Conservation (phyloP, 2,329 filamentous ascomycete species). For the Cryphonectria parasitica region DNA sequence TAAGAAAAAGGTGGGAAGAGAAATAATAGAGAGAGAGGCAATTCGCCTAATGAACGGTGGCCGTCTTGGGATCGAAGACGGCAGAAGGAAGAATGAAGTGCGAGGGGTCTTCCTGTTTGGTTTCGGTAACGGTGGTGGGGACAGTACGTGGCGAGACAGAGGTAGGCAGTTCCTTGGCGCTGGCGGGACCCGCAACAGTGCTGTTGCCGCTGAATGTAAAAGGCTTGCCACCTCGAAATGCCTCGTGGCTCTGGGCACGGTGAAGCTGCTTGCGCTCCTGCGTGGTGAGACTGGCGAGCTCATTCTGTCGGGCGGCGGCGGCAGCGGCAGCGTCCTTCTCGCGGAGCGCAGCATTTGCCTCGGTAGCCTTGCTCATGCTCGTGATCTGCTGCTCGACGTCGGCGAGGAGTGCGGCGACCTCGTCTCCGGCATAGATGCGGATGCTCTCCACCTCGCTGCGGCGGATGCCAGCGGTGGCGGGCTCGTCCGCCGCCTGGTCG, state of each 20-base stretch:
- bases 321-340: conserved; percentile 27
- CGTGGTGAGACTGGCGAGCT: conserved; percentile 35
- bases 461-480: conserved; percentile 30
- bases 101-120: conserved; percentile 34
- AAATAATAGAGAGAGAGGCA: background rate
- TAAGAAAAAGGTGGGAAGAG: background rate
- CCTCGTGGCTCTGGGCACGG: conserved; percentile 56
- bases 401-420: conserved; percentile 67
- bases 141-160: conserved; percentile 17
- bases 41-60: background rate
- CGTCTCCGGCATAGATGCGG: conserved; percentile 68
- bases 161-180: conserved; percentile 21
- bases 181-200: conserved; percentile 20
- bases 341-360: conserved; percentile 45
- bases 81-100: conserved; percentile 53
- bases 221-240: conserved; percentile 46
- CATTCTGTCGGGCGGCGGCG: conserved; percentile 28
- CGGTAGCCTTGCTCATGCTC: conserved; percentile 43
- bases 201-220: conserved; percentile 34
- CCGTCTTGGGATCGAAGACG: conserved; percentile 49
- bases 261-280: conserved; percentile 48
- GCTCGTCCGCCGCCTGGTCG: conserved; percentile 31
- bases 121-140: conserved; percentile 37
- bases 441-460: conserved; percentile 64
- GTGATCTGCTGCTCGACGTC: conserved; percentile 68